Evolutionary conservation across 2,329 filamentous ascomycete species (phyloP).

Genomic region (Aspergillus luchuensis): DNA sequence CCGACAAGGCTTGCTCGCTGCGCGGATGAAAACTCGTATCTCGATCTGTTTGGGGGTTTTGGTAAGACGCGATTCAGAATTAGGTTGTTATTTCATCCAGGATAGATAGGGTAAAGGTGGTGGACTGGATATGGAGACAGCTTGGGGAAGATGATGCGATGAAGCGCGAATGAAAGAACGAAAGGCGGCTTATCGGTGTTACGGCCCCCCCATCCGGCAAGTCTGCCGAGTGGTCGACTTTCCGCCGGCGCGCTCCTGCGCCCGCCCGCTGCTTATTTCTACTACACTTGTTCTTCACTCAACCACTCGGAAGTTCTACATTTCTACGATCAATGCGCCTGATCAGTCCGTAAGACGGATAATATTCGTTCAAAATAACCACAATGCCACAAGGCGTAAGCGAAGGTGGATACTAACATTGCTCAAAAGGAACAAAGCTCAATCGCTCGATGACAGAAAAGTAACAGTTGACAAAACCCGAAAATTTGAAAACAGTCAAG

Average conservation of each 20-base stretch:
- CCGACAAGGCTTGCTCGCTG: not conserved
- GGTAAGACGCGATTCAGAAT: not conserved
- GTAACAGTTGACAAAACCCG: not conserved
- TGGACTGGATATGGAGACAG: not conserved
- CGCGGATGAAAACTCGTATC: not conserved
- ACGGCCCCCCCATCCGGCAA: constrained; percentile 9
- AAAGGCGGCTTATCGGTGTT: constrained; percentile 5
- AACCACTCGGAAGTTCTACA: not conserved
- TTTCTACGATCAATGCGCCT: not conserved
- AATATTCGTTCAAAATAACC: not conserved
- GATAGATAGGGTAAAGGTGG: no score
- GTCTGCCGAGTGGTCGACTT: constrained; percentile 9
- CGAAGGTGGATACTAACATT: not conserved
- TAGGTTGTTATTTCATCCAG: not conserved
- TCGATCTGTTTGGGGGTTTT: not conserved
- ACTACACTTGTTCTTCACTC: not conserved
- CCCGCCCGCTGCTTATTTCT: constrained; percentile 2
- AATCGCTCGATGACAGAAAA: not conserved
- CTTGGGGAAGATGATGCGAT: not conserved
- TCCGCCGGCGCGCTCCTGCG: not conserved
- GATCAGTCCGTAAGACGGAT: no score
- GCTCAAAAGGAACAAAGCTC: not conserved
- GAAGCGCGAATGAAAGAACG: not conserved
- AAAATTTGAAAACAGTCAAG: not conserved
- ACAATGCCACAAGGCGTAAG: not conserved